These are phyloP conservation scores for Bondarzewia mesenterica DNA, from an alignment of 1,284 basidiomycete species.

Conservation along the genomic window DNA sequence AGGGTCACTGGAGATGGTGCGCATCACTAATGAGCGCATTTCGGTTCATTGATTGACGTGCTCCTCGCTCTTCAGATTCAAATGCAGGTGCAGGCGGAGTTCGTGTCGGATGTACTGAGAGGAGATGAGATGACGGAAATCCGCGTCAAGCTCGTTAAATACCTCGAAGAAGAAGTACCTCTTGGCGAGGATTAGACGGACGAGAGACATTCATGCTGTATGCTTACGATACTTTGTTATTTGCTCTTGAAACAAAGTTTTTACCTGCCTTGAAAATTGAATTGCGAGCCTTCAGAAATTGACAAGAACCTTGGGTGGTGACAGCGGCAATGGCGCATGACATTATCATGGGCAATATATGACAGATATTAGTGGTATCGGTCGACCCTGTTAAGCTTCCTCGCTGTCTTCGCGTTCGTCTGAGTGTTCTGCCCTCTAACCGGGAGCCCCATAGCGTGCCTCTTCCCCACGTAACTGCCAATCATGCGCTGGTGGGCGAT, in stretches of 20 bases:
- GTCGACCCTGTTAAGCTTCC: constrained; percentile 71
- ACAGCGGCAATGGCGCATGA: too few relatives aligned
- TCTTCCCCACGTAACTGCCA: constrained; percentile 79
- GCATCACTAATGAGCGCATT: constrained; percentile 16
- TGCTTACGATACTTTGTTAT: neutral
- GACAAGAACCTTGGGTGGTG: neutral
- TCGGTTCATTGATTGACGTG: constrained; percentile 2
- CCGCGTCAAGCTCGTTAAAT: constrained; percentile 82
- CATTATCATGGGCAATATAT: neutral
- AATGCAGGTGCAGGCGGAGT: constrained; percentile 90
- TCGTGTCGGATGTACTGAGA: constrained; percentile 84
- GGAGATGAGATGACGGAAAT: constrained; percentile 96
- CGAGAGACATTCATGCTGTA: constrained; percentile 4
- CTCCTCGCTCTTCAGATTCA: constrained; percentile 60
- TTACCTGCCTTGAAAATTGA: neutral
- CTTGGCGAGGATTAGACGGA: constrained; percentile 64
- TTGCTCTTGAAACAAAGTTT: too few relatives aligned
- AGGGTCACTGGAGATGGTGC: constrained; percentile 94
- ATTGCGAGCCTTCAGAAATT: neutral
- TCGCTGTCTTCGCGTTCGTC: constrained; percentile 80
- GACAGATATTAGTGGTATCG: constrained; percentile 20
- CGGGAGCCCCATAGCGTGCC: constrained; percentile 84
- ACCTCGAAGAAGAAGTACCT: constrained; percentile 91
- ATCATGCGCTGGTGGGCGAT: constrained; percentile 87
- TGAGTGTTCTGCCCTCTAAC: constrained; percentile 88